A percentile compares a stretch with the other conserved stretches of the same genome.
These are phyloP conservation scores for Hypoxylon sp. DNA, from an alignment of 2,329 filamentous ascomycete species.

Conservation along the genomic window DNA sequence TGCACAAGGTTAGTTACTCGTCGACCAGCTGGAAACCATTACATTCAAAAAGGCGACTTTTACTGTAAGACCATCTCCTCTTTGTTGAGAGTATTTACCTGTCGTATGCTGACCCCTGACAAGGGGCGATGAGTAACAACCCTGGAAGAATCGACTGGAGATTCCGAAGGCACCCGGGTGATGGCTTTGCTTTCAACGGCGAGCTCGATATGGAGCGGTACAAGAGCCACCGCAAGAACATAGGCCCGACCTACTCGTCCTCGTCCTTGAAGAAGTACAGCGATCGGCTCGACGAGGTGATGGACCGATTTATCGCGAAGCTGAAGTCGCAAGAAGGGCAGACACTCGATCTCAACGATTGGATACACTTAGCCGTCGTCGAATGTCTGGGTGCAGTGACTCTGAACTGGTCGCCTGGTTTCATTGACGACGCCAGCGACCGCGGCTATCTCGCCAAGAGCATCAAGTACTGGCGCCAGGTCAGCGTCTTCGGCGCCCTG, in stretches of 20 bases:
- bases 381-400: slow-evolving; percentile 19
- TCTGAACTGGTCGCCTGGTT: slow-evolving; percentile 20
- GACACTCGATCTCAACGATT: slow-evolving; percentile 12
- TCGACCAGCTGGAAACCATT: slow-evolving; percentile 53
- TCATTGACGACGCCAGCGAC: slow-evolving; percentile 14
- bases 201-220: slow-evolving; percentile 23
- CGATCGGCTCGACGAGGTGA: slow-evolving; percentile 8
- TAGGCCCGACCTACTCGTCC: slow-evolving; percentile 12
- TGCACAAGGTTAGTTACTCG: neutral
- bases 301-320: slow-evolving; percentile 20
- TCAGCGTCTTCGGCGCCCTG: slow-evolving; percentile 14
- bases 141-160: slow-evolving; percentile 51
- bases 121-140: slow-evolving; percentile 52
- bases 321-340: slow-evolving; percentile 12
- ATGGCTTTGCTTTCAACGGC: slow-evolving; percentile 22
- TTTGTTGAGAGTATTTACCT: neutral
- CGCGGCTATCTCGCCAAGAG: slow-evolving; percentile 10
- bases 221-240: slow-evolving; percentile 19
- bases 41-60: slow-evolving; percentile 61
- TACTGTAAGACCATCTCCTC: slow-evolving; percentile 51
- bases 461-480: slow-evolving; percentile 14
- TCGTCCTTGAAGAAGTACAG: slow-evolving; percentile 23
- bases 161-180: slow-evolving; percentile 17
- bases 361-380: slow-evolving; percentile 17
- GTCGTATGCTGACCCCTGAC: slow-evolving; percentile 48